These are phyloP conservation scores for Reticulascus tulasneorum DNA, from an alignment of 2,329 filamentous ascomycete species.

Conservation along the genomic window DNA sequence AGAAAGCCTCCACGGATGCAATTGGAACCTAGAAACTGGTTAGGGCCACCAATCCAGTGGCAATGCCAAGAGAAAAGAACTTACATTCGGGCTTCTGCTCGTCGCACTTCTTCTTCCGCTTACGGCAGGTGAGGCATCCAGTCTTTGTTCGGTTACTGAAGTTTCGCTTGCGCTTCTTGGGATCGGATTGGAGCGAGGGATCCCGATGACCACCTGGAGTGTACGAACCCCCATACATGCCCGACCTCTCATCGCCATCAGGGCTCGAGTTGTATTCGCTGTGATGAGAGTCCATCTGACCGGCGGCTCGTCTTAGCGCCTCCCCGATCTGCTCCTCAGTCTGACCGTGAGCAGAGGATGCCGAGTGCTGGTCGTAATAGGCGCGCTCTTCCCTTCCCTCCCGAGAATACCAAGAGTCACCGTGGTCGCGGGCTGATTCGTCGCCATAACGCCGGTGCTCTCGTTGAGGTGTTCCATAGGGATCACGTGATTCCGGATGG, in stretches of 20 bases:
- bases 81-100: constrained; percentile 89
- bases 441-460: constrained; percentile 43
- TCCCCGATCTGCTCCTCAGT: constrained; percentile 48
- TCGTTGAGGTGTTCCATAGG: constrained; percentile 37
- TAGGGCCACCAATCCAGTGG: not conserved
- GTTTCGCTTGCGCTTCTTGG: constrained; percentile 70
- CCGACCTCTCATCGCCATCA: constrained; percentile 46
- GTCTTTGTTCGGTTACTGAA: constrained; percentile 97
- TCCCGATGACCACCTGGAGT: constrained; percentile 40
- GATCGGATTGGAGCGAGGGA: constrained; percentile 51
- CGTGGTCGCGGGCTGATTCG: constrained; percentile 33
- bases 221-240: constrained; percentile 39
- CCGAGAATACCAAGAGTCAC: constrained; percentile 46
- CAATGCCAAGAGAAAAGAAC: constrained; percentile 25
- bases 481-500: constrained; percentile 35
- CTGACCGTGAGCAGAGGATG: constrained; percentile 40
- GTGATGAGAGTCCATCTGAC: constrained; percentile 39
- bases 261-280: constrained; percentile 52
- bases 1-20: constrained; percentile 86
- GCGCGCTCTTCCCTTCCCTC: constrained; percentile 41
- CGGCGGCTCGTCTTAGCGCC: constrained; percentile 37
- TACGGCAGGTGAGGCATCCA: constrained; percentile 86
- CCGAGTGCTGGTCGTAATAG: constrained; percentile 44
- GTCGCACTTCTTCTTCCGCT: constrained; percentile 96
- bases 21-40: constrained; percentile 64